Evolutionary conservation across 768 basidiomycete species (phyloP), one percentile per base, ranked within the genome.

Genomic region (Ramaria sp.): DNA sequence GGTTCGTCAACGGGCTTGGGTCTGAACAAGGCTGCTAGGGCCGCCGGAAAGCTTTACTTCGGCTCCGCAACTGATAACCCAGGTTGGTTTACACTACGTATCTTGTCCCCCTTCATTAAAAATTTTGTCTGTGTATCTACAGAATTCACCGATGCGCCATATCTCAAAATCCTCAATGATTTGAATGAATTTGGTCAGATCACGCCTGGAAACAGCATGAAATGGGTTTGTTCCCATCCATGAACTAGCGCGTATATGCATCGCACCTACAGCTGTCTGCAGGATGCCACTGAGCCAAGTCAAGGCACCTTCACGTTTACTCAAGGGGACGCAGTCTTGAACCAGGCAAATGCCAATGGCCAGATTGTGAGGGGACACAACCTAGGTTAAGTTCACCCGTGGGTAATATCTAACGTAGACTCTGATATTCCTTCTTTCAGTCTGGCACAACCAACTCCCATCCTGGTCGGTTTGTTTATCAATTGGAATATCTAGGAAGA

Each of bases 401-500:
- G 12, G n/a, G 28, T 47, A 9, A 9, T 34, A 8, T 34, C 7
- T 34, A 34, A 3, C 32, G 8, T 34, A 13, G 32, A 34, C 8
- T 42, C 10, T 16, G 9, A 36, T 52, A 7, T 37, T 20, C 30
- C 22, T 27, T 41, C 63, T 71, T 76, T 12, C 71, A 76, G 74
- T 77, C 30, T 77, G 76, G 76, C 65, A 79, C 62, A 74, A 68
- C 52, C 78, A 81, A 62, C 70, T 79, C 4, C 74, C 77, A 8
- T 65, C 61, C 63, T 78, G 76, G 76, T 55, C 20, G 22, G 18
- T 60, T 18, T 12, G 44, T 51, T 1, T 37, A 1, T 5, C 10
- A 24, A 9, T 34, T 18, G 18, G 1, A 16, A n/a, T 47, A 22
- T 16, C 28, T 36, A 10, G 1, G 60, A 27, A 6, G 48, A 13